Evolutionary conservation across 441 rosid genomes (phyloP).

Genomic region (Biscutella auriculata): DNA sequence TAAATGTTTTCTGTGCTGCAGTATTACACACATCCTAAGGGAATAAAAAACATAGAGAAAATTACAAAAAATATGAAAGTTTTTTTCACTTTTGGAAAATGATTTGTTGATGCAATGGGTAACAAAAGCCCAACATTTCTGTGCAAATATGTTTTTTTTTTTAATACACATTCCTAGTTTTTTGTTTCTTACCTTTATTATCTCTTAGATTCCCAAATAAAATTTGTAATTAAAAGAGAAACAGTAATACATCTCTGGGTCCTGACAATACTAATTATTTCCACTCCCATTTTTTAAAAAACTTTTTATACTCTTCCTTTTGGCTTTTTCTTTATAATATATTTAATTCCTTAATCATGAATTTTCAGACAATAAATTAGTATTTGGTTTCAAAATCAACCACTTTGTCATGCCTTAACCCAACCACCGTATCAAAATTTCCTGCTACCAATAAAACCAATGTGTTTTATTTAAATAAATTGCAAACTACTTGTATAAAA

Average conservation of each 20-base stretch:
- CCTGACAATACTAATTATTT: conserved; percentile 18
- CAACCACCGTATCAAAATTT: conserved; percentile 22
- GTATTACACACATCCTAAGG: too few species aligned
- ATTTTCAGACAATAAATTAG: conserved; percentile 9
- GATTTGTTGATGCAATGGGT: conserved; percentile 11
- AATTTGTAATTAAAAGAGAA: background rate
- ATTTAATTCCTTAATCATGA: conserved; percentile 19
- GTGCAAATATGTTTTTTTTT: conserved; percentile 5
- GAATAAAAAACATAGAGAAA: too few species aligned
- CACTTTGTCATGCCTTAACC: conserved; percentile 22
- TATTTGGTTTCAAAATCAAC: conserved; percentile 20
- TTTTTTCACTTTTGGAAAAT: background rate
- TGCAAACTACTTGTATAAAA: background rate
- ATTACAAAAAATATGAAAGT: too few species aligned
- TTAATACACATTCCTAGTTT: background rate
- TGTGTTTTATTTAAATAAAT: background rate
- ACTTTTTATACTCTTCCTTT: conserved; percentile 9
- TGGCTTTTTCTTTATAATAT: conserved; percentile 12
- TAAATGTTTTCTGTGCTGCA: too few species aligned
- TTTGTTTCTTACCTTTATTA: conserved; percentile 8
- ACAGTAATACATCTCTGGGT: conserved; percentile 21
- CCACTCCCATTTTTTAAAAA: conserved; percentile 9
- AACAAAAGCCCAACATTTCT: conserved; percentile 15
- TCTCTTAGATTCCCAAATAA: conserved; percentile 17
- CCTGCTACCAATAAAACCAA: conserved; percentile 6